Evolutionary conservation across 108 stramenopile genomes (phyloP).

Genomic region (Schizochytrium sp.): DNA sequence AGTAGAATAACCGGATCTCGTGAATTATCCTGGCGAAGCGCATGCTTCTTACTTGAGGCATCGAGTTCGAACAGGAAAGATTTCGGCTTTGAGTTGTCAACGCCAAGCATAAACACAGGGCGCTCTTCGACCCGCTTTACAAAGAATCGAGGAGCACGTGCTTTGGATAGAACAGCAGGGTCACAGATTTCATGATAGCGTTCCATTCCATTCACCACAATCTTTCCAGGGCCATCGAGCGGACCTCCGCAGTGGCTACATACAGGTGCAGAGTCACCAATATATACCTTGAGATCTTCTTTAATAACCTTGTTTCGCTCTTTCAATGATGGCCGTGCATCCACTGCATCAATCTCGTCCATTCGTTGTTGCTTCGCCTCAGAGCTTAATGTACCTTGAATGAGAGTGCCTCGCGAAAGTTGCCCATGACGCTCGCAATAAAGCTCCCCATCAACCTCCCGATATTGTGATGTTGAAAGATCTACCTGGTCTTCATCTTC

Average conservation of each 20-base stretch:
- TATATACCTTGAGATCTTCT: conserved; percentile 33
- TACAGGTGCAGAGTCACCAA: conserved; percentile 34
- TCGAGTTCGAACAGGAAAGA: conserved; percentile 15
- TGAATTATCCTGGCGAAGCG: neutral
- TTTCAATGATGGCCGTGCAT: neutral
- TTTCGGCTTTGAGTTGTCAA: neutral
- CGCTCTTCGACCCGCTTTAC: conserved; percentile 4
- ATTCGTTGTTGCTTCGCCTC: neutral
- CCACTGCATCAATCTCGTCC: neutral
- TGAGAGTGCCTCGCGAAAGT: neutral
- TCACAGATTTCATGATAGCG: conserved; percentile 19
- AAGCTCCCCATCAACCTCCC: conserved; percentile 2
- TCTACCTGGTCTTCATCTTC: neutral
- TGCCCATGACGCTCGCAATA: conserved; percentile 35
- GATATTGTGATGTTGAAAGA: conserved; percentile 9
- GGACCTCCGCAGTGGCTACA: conserved; percentile 36
- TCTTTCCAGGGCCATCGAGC: neutral
- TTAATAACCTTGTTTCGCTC: conserved; percentile 36
- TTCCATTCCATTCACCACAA: conserved; percentile 50
- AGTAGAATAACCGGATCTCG: neutral
- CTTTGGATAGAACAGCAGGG: neutral
- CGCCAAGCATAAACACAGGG: neutral
- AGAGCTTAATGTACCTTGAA: conserved; percentile 16
- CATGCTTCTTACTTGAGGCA: neutral
- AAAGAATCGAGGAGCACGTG: neutral